phyloP scores from a whole-genome alignment of 495 filamentous ascomycete species.

The Penicillium arizonense region DNA sequence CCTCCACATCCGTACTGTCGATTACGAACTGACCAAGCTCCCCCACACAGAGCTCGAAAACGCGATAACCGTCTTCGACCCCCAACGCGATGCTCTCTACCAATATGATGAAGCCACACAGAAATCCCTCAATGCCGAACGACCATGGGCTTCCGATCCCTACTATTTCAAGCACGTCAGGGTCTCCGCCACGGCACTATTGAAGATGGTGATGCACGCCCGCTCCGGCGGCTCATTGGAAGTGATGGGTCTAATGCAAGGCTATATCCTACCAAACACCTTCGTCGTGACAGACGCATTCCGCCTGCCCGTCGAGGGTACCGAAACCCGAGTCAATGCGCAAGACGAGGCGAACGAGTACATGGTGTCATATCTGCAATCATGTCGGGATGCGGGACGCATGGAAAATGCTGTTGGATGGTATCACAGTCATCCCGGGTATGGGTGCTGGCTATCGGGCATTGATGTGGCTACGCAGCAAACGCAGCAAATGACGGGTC shows the following conservation, averaged over 20 bases:
- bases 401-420: conserved; percentile 93
- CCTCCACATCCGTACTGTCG: conserved; percentile 3
- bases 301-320: conserved; percentile 92
- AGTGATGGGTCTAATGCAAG: conserved; percentile 99
- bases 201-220: conserved; percentile 99
- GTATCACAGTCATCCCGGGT: conserved; percentile 98
- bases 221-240: conserved; percentile 88
- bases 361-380: conserved; percentile 79
- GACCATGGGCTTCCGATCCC: conserved; percentile 80
- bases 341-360: conserved; percentile 95
- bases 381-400: conserved; percentile 71
- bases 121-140: conserved; percentile 51
- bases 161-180: conserved; percentile 91
- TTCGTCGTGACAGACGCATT: conserved; percentile 95
- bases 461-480: conserved; percentile 91
- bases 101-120: conserved; percentile 67
- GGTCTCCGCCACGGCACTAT: conserved; percentile 87
- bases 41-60: conserved; percentile 81
- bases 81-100: conserved; percentile 88
- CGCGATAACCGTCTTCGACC: conserved; percentile 76
- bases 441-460: conserved; percentile 96
- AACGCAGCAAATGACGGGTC: conserved; percentile 84
- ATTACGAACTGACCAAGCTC: conserved; percentile 9
- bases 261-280: conserved; percentile 75
- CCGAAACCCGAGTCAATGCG: conserved; percentile 96